phyloP scores from a whole-genome alignment of 352 stramenopile genomes.

The Thalassiosira tumida region DNA sequence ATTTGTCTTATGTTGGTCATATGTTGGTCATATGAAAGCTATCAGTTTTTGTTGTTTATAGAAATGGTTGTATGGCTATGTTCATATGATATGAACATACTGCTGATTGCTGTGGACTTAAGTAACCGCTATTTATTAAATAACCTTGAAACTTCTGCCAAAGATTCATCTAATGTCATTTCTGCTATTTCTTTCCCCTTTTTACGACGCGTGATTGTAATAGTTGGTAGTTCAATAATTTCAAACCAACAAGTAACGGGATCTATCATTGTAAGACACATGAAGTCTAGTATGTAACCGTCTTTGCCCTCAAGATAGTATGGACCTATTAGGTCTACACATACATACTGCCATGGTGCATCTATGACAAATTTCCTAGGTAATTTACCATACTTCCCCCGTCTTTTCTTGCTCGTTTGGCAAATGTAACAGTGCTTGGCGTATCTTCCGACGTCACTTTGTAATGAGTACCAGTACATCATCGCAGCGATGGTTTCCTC shows the following conservation, averaged over 20 bases:
- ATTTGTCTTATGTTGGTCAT: no score
- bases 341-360: background rate
- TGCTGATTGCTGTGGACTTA: no score
- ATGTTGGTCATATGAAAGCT: no score
- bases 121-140: background rate
- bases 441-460: background rate
- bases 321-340: background rate
- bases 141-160: background rate
- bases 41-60: no score
- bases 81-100: no score
- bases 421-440: background rate
- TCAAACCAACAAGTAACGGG: background rate
- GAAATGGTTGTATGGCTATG: no score
- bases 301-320: background rate
- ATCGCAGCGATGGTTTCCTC: conserved; percentile 39
- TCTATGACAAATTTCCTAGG: background rate
- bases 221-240: background rate
- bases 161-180: background rate
- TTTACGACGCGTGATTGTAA: no score
- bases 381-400: background rate
- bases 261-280: background rate
- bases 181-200: background rate
- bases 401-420: background rate
- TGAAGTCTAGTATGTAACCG: background rate
- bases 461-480: conserved; percentile 41